These are phyloP conservation scores for Pestalotiopsis sp. DNA, from an alignment of 2,329 filamentous ascomycete genomes.

Conservation along the genomic window DNA sequence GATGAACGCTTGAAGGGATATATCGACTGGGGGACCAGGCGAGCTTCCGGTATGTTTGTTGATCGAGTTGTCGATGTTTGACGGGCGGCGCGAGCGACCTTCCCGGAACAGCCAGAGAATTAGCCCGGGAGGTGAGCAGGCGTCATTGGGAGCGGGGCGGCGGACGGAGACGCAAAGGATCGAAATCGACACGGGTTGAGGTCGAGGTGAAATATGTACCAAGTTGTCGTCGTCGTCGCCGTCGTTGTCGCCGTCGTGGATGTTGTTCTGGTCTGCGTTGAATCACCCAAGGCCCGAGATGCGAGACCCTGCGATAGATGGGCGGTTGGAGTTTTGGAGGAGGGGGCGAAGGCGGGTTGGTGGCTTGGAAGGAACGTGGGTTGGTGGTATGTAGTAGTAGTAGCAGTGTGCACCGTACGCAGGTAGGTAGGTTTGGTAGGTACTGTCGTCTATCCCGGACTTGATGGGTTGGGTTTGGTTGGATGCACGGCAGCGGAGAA, in stretches of 20 bases:
- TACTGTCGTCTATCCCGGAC: not conserved
- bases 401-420: too few relatives aligned
- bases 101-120: slow-evolving; percentile 15
- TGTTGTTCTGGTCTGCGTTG: not conserved
- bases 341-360: not conserved
- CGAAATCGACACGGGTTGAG: not conserved
- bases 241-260: too few relatives aligned
- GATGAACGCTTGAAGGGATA: too few relatives aligned
- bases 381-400: too few relatives aligned
- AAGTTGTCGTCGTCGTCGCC: not conserved
- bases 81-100: not conserved
- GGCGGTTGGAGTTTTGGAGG: not conserved
- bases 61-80: not conserved
- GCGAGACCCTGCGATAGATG: not conserved
- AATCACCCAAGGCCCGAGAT: not conserved
- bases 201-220: not conserved
- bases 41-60: not conserved
- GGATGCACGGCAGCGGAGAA: slow-evolving; percentile 1
- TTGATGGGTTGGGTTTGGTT: not conserved
- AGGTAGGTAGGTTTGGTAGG: too few relatives aligned
- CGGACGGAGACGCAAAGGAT: not conserved
- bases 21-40: too few relatives aligned
- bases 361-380: not conserved
- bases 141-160: not conserved
- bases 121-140: slow-evolving; percentile 12